These are phyloP conservation scores for Lobosporangium transversale DNA, from an alignment of 192 early-diverging fungal genomes.

Conservation along the genomic window DNA sequence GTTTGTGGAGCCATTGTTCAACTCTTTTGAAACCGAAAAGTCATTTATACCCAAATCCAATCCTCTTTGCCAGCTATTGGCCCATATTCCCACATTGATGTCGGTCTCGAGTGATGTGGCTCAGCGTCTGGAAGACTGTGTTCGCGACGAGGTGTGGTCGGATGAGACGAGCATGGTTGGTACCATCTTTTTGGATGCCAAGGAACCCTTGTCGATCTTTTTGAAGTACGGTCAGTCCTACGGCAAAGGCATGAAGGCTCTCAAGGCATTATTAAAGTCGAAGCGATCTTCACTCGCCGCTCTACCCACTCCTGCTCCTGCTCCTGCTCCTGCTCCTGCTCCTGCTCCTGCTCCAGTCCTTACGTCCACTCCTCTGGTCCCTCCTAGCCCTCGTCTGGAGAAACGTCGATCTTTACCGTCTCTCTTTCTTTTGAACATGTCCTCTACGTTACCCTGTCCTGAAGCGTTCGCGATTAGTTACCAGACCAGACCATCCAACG, in stretches of 20 bases:
- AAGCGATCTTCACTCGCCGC: constrained; percentile 17
- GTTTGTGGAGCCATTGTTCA: constrained; percentile 40
- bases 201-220: constrained; percentile 43
- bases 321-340: background rate
- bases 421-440: constrained; percentile 19
- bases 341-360: background rate
- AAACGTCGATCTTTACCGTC: constrained; percentile 37
- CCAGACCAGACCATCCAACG: background rate
- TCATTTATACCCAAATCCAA: constrained; percentile 45
- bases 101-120: constrained; percentile 21
- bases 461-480: background rate
- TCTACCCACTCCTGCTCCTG: background rate
- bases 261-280: constrained; percentile 39
- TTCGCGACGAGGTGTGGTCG: constrained; percentile 46
- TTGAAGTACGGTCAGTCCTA: constrained; percentile 53
- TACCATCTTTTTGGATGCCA: constrained; percentile 45
- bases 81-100: constrained; percentile 23
- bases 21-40: constrained; percentile 37
- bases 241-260: constrained; percentile 51
- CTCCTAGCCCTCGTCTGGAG: constrained; percentile 23
- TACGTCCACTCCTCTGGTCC: background rate
- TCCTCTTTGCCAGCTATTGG: constrained; percentile 39
- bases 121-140: constrained; percentile 31
- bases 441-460: background rate
- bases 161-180: constrained; percentile 33